Conservation (phyloP, 805 yeast species). For the Wickerhamomyces chambardii region DNA sequence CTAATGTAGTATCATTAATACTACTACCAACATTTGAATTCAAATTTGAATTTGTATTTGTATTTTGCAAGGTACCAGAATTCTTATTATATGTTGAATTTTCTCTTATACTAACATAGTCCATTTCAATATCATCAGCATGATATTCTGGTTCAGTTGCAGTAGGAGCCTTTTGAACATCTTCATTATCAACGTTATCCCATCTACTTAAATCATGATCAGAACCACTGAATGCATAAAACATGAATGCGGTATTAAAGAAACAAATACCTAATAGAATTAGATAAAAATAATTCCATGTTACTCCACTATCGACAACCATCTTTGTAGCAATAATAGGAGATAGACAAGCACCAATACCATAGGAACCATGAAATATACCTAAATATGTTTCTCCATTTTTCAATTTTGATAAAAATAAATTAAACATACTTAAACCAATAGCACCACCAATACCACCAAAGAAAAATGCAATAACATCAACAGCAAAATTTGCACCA, state of each 20-base stretch:
- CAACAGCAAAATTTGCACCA: slow-evolving; percentile 39
- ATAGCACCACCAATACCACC: slow-evolving; percentile 53
- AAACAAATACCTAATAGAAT: slow-evolving; percentile 36
- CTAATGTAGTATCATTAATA: neutral
- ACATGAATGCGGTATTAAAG: slow-evolving; percentile 21
- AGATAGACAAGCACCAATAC: slow-evolving; percentile 54
- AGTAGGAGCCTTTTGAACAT: neutral
- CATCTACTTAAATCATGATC: slow-evolving; percentile 28
- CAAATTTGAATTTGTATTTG: too few relatives aligned
- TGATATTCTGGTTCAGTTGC: neutral
- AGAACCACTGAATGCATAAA: slow-evolving; percentile 35
- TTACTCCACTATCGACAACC: slow-evolving; percentile 33
- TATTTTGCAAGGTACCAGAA: too few relatives aligned
- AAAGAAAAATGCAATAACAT: slow-evolving; percentile 40
- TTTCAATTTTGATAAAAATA: slow-evolving; percentile 38
- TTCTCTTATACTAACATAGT: too few relatives aligned
- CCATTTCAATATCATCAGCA: neutral
- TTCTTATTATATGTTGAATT: too few relatives aligned
- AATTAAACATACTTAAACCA: slow-evolving; percentile 39
- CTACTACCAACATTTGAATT: neutral
- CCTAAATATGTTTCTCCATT: slow-evolving; percentile 42
- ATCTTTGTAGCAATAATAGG: slow-evolving; percentile 51
- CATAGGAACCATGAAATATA: slow-evolving; percentile 50
- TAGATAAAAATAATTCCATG: slow-evolving; percentile 49
- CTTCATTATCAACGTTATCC: slow-evolving; percentile 7